phyloP scores from a whole-genome alignment of 106 monocot species.

The Posidonia australis region DNA sequence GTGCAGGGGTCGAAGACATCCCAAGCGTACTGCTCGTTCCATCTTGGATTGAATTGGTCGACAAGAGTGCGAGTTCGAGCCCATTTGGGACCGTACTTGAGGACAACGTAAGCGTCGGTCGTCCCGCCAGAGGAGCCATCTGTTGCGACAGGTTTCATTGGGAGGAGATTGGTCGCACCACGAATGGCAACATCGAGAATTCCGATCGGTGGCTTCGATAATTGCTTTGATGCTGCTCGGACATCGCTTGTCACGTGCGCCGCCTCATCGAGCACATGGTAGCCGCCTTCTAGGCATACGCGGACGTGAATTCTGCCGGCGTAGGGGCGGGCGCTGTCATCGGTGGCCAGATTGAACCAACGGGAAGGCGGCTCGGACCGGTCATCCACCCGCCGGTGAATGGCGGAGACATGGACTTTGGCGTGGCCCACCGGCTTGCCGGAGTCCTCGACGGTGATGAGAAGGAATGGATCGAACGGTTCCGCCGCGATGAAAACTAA shows the following conservation, averaged over 20 bases:
- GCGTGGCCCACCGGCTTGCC: slow-evolving; percentile 41
- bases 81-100: slow-evolving; percentile 94
- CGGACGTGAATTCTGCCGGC: slow-evolving; percentile 68
- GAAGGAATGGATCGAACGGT: slow-evolving; percentile 76
- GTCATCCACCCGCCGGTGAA: slow-evolving; percentile 71
- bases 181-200: slow-evolving; percentile 64
- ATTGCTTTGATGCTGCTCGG: slow-evolving; percentile 63
- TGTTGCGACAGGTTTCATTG: slow-evolving; percentile 40
- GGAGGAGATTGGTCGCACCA: slow-evolving; percentile 55
- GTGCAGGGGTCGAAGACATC: slow-evolving; percentile 97
- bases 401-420: slow-evolving; percentile 46
- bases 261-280: slow-evolving; percentile 89
- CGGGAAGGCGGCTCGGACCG: slow-evolving; percentile 55
- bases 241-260: slow-evolving; percentile 71
- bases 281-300: slow-evolving; percentile 78
- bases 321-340: slow-evolving; percentile 45
- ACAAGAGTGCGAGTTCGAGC: slow-evolving; percentile 76
- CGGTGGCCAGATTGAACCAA: slow-evolving; percentile 68
- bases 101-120: slow-evolving; percentile 69
- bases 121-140: slow-evolving; percentile 36
- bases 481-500: slow-evolving; percentile 79
- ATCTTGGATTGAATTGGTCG: slow-evolving; percentile 77
- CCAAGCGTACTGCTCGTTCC: slow-evolving; percentile 98
- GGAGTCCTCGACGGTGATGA: slow-evolving; percentile 57
- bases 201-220: slow-evolving; percentile 68